These are phyloP conservation scores for Phytophthora foliorum DNA, from an alignment of 352 stramenopile genomes.

Conservation along the genomic window DNA sequence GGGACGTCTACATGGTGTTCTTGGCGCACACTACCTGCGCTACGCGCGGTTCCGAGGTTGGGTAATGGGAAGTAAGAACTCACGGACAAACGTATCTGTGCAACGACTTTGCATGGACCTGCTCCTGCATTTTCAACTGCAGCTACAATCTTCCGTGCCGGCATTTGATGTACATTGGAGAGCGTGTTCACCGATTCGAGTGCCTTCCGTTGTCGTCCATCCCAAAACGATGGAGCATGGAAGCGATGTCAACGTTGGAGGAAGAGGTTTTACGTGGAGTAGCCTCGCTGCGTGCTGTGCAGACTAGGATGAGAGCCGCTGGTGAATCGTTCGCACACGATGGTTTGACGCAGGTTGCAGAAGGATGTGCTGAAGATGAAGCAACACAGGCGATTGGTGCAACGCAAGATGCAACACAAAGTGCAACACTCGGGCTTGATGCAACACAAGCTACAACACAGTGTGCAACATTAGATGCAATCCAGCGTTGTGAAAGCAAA, in stretches of 20 bases:
- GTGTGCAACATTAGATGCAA: no score
- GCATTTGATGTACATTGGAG: slow-evolving; percentile 9
- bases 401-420: slow-evolving; percentile 14
- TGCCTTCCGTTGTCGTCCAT: slow-evolving; percentile 1
- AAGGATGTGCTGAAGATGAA: background rate
- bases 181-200: slow-evolving; percentile 6
- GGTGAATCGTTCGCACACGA: background rate
- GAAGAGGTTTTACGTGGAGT: background rate
- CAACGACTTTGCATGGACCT: slow-evolving; percentile 3
- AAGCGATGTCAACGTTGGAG: slow-evolving; percentile 6
- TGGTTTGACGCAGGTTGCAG: slow-evolving; percentile 4
- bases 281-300: slow-evolving; percentile 3
- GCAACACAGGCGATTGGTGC: background rate
- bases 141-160: slow-evolving; percentile 8
- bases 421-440: no score
- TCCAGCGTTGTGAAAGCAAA: no score
- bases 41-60: background rate
- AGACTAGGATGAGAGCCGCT: background rate
- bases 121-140: slow-evolving; percentile 5
- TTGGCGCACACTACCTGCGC: background rate
- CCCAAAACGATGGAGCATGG: slow-evolving; percentile 4
- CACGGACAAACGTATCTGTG: background rate
- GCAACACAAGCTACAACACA: no score
- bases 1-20: slow-evolving; percentile 2
- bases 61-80: background rate